Evolutionary conservation across 129 eudicot genomes (phyloP), one percentile per base, ranked within the genome.

Genomic region (Lonicera japonica): DNA sequence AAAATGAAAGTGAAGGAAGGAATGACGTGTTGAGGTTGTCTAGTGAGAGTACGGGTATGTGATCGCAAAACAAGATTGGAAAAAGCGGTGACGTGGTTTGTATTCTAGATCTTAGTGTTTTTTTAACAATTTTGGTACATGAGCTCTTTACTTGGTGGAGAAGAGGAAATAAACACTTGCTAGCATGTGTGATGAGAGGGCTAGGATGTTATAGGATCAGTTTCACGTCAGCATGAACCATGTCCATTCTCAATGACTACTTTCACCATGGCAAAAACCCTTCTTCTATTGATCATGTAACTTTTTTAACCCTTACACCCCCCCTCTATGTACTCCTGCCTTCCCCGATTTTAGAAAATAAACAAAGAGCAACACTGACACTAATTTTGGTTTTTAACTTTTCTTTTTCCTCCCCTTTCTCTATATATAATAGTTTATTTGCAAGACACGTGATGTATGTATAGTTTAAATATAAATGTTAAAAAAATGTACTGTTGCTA

Each of bases 161-260:
- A 79, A 77, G 69, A 84, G 98, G 70, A 82, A 78, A 59, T 96
- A 92, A 38, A 80, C 74, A 36, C 84, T 92, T 50, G 88, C 86
- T 36, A 92, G 91, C 52, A 87, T 92, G 98, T 92, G 98, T 75
- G 98, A 92, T 78, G 98, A 92, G 80, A 87, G 98, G 74, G 96
- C 98, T 60, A 78, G 98, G 65, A 92, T 92, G 98, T 76, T 92
- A 66, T 95, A 92, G 56, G 98, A 92, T 82, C 98, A 92, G 95
- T 92, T 92, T 62, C 84, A 92, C 80, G 96, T 92, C 39, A 92
- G 98, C 69, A 82, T 92, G 98, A 87, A 87, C 98, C 51, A 92
- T 92, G 96, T 80, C 98, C 29, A 86, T 87, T 60, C 73, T 92
- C 82, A 85, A 87, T 70, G 82, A 90, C 25, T 87, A 85, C 68